Evolutionary conservation across 345 rosid species (phyloP).

Genomic region (Durio zibethinus): DNA sequence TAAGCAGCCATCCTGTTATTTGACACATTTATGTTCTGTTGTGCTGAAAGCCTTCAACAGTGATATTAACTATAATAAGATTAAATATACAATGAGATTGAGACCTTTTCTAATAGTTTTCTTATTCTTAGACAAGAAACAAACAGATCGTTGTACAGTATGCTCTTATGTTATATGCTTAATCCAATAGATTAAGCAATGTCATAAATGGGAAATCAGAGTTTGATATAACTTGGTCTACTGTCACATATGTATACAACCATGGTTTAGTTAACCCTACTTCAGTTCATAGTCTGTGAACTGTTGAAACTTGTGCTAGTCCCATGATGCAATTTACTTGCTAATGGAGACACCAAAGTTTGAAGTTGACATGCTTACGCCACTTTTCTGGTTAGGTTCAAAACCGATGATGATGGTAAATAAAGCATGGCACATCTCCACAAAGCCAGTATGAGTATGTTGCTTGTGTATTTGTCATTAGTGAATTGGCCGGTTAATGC

Average conservation of each 20-base stretch:
- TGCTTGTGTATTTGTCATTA: constrained; percentile 19
- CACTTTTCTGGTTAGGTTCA: constrained; percentile 35
- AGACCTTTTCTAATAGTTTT: background rate
- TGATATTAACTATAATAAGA: background rate
- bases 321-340: constrained; percentile 5
- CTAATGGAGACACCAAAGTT: constrained; percentile 32
- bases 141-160: background rate
- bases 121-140: background rate
- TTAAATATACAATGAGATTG: background rate
- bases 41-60: background rate
- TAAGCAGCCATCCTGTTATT: background rate
- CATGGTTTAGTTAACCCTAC: constrained; percentile 12
- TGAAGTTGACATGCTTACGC: constrained; percentile 41
- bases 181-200: background rate
- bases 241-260: background rate
- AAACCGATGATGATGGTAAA: constrained; percentile 14
- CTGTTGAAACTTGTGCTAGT: background rate
- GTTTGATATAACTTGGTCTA: background rate
- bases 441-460: constrained; percentile 5
- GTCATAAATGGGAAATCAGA: background rate
- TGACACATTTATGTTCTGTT: background rate
- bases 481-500: constrained; percentile 22
- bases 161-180: background rate
- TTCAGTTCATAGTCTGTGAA: background rate
- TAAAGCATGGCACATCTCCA: constrained; percentile 23